These are phyloP conservation scores for Hypoxylon crocopeplum DNA, from an alignment of 495 filamentous ascomycete species.

Conservation along the genomic window DNA sequence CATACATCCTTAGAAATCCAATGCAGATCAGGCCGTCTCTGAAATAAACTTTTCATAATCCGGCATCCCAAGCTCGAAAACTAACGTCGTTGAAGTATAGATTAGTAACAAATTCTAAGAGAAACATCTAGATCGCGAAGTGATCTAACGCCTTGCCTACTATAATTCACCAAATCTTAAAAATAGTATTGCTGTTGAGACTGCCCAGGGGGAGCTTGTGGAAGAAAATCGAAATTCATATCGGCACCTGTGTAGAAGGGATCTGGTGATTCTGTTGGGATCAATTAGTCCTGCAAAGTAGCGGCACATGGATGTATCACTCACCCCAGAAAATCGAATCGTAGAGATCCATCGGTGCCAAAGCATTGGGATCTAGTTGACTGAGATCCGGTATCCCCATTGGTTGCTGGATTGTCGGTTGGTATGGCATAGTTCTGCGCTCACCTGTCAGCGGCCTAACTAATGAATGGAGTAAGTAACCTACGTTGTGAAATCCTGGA, in stretches of 20 bases:
- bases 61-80: conserved; percentile 2
- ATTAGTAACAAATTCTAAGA: background rate
- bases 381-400: conserved; percentile 44
- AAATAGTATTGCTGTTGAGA: conserved; percentile 59
- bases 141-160: background rate
- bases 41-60: conserved; percentile 17
- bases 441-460: conserved; percentile 3
- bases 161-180: conserved; percentile 27
- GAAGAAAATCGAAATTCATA: conserved; percentile 61
- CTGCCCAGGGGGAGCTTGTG: conserved; percentile 56
- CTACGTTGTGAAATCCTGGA: conserved; percentile 46
- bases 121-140: conserved; percentile 2
- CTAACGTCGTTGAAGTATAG: background rate
- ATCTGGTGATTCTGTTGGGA: conserved; percentile 52
- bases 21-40: background rate
- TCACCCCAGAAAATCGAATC: conserved; percentile 66
- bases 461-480: background rate
- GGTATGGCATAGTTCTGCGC: conserved; percentile 38
- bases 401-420: conserved; percentile 41
- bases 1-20: conserved; percentile 11
- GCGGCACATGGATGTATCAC: conserved; percentile 18
- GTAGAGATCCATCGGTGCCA: conserved; percentile 65
- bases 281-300: conserved; percentile 10
- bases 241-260: conserved; percentile 57
- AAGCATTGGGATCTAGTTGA: conserved; percentile 51